phyloP scores from a whole-genome alignment of 495 filamentous ascomycete species.

The Penicillium atrosanguineum region DNA sequence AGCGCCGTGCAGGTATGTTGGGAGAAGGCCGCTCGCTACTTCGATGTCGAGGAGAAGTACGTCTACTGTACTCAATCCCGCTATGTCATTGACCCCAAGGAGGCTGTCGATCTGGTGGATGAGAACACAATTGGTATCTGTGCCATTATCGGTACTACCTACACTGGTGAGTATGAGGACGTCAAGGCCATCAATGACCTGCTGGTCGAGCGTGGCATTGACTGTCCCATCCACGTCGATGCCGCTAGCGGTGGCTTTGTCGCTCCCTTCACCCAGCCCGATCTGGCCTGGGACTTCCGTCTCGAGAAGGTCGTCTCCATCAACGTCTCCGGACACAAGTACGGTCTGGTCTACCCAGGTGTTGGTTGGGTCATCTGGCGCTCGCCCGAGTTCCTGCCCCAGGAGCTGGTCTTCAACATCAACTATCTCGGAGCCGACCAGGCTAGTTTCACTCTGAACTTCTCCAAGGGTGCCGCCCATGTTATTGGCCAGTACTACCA shows the following conservation, averaged over 20 bases:
- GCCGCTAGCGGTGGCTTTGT: constrained; percentile 90
- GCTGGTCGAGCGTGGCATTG: constrained; percentile 64
- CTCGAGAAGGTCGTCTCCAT: constrained; percentile 84
- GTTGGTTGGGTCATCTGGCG: constrained; percentile 94
- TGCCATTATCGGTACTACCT: constrained; percentile 82
- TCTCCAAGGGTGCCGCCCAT: constrained; percentile 87
- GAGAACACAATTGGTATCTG: constrained; percentile 97
- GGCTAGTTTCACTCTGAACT: constrained; percentile 96
- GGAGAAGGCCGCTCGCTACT: constrained; percentile 95
- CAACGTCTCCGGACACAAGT: constrained; percentile 92
- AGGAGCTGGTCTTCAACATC: constrained; percentile 96
- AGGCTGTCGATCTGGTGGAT: constrained; percentile 80
- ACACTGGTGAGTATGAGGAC: constrained; percentile 96
- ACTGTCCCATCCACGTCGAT: constrained; percentile 86
- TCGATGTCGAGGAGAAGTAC: constrained; percentile 86
- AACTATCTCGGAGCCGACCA: constrained; percentile 95
- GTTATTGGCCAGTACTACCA: constrained; percentile 97
- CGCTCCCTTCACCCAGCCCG: constrained; percentile 79
- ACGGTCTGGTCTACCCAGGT: constrained; percentile 79
- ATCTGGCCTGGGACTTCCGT: constrained; percentile 83
- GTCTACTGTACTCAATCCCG: constrained; percentile 79
- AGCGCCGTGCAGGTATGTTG: constrained; percentile 93
- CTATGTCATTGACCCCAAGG: constrained; percentile 81
- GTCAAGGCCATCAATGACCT: constrained; percentile 86
- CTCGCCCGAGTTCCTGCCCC: constrained; percentile 73